These are phyloP conservation scores for Draba incana DNA, from an alignment of 345 rosid species.

Conservation along the genomic window DNA sequence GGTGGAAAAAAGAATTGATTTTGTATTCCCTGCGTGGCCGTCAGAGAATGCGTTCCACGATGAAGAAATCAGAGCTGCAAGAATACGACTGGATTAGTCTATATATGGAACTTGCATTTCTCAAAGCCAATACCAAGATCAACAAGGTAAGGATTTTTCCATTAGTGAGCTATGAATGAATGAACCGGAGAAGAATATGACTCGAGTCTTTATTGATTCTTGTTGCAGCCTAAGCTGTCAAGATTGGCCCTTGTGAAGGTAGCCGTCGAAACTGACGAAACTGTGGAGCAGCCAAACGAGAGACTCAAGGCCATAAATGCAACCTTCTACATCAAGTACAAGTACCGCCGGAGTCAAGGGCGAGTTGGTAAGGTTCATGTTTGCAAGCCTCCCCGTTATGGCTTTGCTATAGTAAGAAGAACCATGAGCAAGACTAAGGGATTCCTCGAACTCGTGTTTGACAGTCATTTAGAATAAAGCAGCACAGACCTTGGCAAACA, in stretches of 20 bases:
- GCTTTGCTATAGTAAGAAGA: no score
- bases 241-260: constrained; percentile 6
- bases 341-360: constrained; percentile 4
- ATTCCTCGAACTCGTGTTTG: no score
- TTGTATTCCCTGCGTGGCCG: no score
- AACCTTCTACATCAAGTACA: constrained; percentile 26
- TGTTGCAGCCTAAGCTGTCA: constrained; percentile 19
- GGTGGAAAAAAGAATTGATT: no score
- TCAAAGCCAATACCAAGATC: background rate
- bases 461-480: no score
- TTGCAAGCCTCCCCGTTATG: no score
- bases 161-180: no score
- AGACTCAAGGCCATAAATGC: constrained; percentile 12
- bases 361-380: no score
- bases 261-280: background rate
- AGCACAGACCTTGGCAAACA: no score
- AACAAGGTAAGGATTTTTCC: background rate
- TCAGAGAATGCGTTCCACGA: no score
- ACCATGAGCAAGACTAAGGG: no score
- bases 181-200: no score
- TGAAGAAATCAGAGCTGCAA: constrained; percentile 4
- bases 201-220: background rate
- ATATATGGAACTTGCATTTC: constrained; percentile 25
- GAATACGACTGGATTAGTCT: constrained; percentile 14
- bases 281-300: background rate